Percentiles rank a stretch among this genome's conserved stretches.
These are phyloP conservation scores for Cornus kousa DNA, from an alignment of 148 eudicot species.

Conservation along the genomic window DNA sequence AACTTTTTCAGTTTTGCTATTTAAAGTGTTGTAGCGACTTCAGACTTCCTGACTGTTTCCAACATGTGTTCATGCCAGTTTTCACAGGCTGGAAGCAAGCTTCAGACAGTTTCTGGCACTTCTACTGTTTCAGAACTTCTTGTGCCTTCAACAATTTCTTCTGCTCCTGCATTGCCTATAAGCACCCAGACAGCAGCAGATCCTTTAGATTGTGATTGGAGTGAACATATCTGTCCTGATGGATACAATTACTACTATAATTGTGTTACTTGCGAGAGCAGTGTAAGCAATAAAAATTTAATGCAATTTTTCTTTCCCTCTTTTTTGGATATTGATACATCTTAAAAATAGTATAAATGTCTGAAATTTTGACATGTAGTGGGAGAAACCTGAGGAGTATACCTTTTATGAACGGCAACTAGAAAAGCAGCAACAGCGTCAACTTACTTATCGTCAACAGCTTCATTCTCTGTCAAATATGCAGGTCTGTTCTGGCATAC, in stretches of 20 bases:
- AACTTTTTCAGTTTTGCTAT: not conserved
- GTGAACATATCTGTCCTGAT: conserved; percentile 92
- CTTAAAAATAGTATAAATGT: conserved; percentile 5
- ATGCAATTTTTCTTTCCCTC: not conserved
- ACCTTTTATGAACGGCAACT: conserved; percentile 50
- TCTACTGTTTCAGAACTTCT: conserved; percentile 24
- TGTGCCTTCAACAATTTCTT: conserved; percentile 20
- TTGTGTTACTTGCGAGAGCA: conserved; percentile 77
- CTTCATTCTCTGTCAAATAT: conserved; percentile 15
- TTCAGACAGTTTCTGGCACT: conserved; percentile 19
- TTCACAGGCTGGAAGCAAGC: conserved; percentile 27
- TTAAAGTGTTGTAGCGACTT: not conserved
- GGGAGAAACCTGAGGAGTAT: conserved; percentile 87
- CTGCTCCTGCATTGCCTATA: conserved; percentile 16
- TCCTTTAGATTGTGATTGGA: conserved; percentile 72
- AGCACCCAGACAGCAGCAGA: conserved; percentile 26
- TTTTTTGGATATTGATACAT: not conserved
- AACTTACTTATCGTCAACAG: conserved; percentile 18
- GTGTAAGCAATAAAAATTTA: conserved; percentile 40
- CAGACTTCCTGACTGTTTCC: not conserved
- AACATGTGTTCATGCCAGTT: conserved; percentile 29
- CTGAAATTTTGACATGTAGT: conserved; percentile 36
- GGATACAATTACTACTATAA: conserved; percentile 75
- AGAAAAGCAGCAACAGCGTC: conserved; percentile 29
- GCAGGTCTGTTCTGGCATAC: conserved; percentile 21